Conservation (phyloP, 305 asterid genomes). For the Withania somnifera region DNA sequence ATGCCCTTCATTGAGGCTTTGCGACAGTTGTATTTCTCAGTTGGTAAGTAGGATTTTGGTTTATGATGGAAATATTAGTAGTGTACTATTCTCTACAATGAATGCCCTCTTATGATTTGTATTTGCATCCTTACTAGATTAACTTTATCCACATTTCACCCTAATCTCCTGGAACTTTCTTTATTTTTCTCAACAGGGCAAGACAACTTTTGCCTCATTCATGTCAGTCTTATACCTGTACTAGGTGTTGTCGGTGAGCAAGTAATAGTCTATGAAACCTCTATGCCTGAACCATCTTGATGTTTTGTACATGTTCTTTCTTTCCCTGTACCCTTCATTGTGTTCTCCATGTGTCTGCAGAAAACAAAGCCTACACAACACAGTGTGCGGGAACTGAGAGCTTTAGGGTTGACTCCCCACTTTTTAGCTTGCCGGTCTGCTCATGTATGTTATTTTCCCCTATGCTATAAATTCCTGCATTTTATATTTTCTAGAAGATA, state of each 20-base stretch:
- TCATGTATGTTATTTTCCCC: slow-evolving; percentile 2
- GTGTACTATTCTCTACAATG: background rate
- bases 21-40: slow-evolving; percentile 13
- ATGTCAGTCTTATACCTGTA: slow-evolving; percentile 21
- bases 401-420: slow-evolving; percentile 7
- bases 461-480: background rate
- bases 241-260: slow-evolving; percentile 27
- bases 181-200: slow-evolving; percentile 3
- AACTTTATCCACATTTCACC: background rate
- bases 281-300: background rate
- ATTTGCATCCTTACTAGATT: background rate
- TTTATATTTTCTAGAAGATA: background rate
- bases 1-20: slow-evolving; percentile 38
- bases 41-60: background rate
- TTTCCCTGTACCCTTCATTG: background rate
- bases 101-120: background rate
- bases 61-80: background rate
- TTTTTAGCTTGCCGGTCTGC: slow-evolving; percentile 16
- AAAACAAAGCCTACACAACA: slow-evolving; percentile 19
- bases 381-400: slow-evolving; percentile 6
- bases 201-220: slow-evolving; percentile 13
- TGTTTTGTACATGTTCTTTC: background rate
- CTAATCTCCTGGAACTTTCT: background rate
- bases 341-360: background rate
- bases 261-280: slow-evolving; percentile 4